These are phyloP conservation scores for Mycena citricolor DNA, from an alignment of 1,284 basidiomycete genomes.

Conservation along the genomic window DNA sequence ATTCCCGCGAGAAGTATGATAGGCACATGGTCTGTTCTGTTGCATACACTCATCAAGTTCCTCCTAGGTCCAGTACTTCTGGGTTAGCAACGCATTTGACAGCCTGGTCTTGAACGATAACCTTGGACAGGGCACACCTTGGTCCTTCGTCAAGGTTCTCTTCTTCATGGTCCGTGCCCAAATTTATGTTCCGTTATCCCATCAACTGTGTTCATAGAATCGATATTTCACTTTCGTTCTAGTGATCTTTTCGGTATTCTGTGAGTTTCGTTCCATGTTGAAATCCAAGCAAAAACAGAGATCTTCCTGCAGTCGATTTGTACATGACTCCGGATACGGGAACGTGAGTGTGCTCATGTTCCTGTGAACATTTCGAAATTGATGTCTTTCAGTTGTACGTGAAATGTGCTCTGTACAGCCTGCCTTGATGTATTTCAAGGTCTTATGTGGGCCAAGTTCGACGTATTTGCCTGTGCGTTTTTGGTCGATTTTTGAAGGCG, in stretches of 20 bases:
- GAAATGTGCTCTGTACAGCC: background rate
- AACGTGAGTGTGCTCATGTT: constrained; percentile 8
- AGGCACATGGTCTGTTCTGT: background rate
- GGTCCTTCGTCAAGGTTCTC: constrained; percentile 20
- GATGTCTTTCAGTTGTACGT: constrained; percentile 8
- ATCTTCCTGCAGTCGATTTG: constrained; percentile 15
- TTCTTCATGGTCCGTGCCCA: constrained; percentile 21
- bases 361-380: background rate
- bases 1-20: constrained; percentile 17
- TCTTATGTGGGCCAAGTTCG: constrained; percentile 22
- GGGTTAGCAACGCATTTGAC: constrained; percentile 7
- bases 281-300: background rate
- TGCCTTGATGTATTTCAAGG: constrained; percentile 4
- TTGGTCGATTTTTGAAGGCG: too few species aligned
- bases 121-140: constrained; percentile 7
- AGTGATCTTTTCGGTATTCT: constrained; percentile 15
- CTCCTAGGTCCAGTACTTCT: constrained; percentile 19
- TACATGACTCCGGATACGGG: constrained; percentile 14
- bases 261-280: constrained; percentile 4
- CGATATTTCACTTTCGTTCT: constrained; percentile 20
- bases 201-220: constrained; percentile 7
- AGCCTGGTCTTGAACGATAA: background rate
- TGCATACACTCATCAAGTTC: background rate
- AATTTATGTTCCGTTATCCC: background rate
- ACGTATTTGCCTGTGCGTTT: constrained; percentile 15